Conservation (phyloP, 23 red algal genomes). For the Gracilaria caudata region DNA sequence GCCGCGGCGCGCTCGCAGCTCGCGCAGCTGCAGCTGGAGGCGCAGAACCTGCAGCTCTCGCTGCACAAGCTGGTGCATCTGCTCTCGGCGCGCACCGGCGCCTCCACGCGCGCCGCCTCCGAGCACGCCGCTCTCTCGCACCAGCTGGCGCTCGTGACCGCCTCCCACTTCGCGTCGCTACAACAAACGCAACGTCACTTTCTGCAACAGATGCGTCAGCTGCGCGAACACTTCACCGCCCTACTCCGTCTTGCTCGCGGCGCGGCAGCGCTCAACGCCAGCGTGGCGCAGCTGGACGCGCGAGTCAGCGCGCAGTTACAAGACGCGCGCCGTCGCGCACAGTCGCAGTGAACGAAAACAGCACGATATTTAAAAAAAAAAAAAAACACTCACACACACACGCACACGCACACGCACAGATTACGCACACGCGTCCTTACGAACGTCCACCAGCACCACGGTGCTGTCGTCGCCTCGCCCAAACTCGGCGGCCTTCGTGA, state of each 20-base stretch:
- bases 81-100: not conserved
- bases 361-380: not conserved
- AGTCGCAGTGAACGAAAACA: not conserved
- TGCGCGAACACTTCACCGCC: constrained; percentile 19
- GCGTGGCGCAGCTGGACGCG: not conserved
- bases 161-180: not conserved
- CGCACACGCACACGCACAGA: not conserved
- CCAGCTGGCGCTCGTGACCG: not conserved
- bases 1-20: constrained; percentile 6
- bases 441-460: constrained; percentile 72
- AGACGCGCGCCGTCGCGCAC: not conserved
- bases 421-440: not conserved
- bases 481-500: constrained; percentile 36
- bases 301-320: not conserved
- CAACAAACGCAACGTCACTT: not conserved
- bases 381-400: not conserved
- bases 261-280: not conserved
- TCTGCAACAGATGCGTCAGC: not conserved
- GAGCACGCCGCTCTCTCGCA: not conserved
- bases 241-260: not conserved
- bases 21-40: not conserved
- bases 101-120: too few species aligned
- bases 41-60: not conserved
- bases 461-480: constrained; percentile 64
- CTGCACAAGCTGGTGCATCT: not conserved